These are phyloP conservation scores for Pneumocystis sp. DNA, from an alignment of 1,139 yeast genomes.

Conservation along the genomic window DNA sequence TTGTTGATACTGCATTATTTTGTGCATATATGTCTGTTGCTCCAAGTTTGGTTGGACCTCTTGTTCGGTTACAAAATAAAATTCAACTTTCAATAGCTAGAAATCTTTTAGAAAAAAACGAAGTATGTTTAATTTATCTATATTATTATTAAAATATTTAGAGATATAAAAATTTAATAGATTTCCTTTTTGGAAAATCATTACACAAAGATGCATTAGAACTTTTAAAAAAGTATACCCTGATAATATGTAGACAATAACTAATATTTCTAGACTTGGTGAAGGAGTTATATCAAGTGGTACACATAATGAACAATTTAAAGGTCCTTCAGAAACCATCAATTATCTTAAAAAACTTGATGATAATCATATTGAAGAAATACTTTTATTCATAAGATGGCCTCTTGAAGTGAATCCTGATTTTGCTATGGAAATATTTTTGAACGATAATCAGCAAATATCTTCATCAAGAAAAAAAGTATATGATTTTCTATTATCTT, in stretches of 20 bases:
- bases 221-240: slow-evolving; percentile 29
- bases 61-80: slow-evolving; percentile 56
- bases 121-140: neutral
- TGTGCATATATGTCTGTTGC: slow-evolving; percentile 52
- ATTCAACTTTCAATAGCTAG: slow-evolving; percentile 58
- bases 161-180: slow-evolving; percentile 56
- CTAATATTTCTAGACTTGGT: slow-evolving; percentile 7
- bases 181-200: slow-evolving; percentile 53
- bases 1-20: slow-evolving; percentile 69
- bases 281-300: slow-evolving; percentile 14
- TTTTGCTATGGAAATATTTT: slow-evolving; percentile 41
- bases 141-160: slow-evolving; percentile 11
- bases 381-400: slow-evolving; percentile 47
- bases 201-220: slow-evolving; percentile 56
- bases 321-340: slow-evolving; percentile 39
- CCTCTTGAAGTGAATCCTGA: slow-evolving; percentile 32
- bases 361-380: slow-evolving; percentile 35
- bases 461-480: slow-evolving; percentile 42
- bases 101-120: slow-evolving; percentile 35
- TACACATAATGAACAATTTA: slow-evolving; percentile 13
- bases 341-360: slow-evolving; percentile 52
- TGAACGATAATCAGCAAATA: slow-evolving; percentile 52
- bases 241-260: neutral
- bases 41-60: slow-evolving; percentile 67
- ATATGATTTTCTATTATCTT: slow-evolving; percentile 30